Evolutionary conservation across 495 filamentous ascomycete species (phyloP).

Genomic region (Aspergillus bridgeri): DNA sequence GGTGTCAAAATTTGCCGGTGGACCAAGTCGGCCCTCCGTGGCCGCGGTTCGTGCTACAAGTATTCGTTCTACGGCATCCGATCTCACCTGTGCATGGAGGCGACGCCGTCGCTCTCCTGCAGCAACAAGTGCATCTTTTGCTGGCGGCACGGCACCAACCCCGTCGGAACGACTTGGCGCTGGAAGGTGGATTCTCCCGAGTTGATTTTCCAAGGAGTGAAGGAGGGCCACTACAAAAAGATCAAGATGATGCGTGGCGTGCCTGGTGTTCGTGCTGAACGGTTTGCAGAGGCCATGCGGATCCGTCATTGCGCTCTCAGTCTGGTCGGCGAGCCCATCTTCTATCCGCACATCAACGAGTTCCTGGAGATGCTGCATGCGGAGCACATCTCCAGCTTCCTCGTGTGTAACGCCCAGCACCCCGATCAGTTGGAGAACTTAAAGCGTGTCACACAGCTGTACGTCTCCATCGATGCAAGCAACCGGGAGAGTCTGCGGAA

Average conservation of each 20-base stretch:
- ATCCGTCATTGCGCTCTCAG: slow-evolving; percentile 89
- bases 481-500: slow-evolving; percentile 82
- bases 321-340: slow-evolving; percentile 93
- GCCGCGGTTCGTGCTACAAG: slow-evolving; percentile 94
- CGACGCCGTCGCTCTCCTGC: slow-evolving; percentile 90
- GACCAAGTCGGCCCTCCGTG: slow-evolving; percentile 97
- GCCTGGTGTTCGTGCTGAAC: slow-evolving; percentile 84
- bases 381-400: slow-evolving; percentile 86
- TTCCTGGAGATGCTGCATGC: slow-evolving; percentile 76
- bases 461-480: slow-evolving; percentile 91
- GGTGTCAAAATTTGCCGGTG: slow-evolving; percentile 97
- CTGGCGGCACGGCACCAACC: slow-evolving; percentile 97
- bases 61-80: slow-evolving; percentile 94
- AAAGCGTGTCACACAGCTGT: slow-evolving; percentile 84
- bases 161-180: slow-evolving; percentile 92
- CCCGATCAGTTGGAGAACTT: slow-evolving; percentile 83
- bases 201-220: slow-evolving; percentile 82
- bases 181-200: slow-evolving; percentile 92
- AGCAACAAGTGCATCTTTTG: slow-evolving; percentile 99
- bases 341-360: slow-evolving; percentile 95
- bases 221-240: slow-evolving; percentile 89
- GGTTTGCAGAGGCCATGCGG: slow-evolving; percentile 87
- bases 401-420: slow-evolving; percentile 98
- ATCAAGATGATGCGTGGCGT: slow-evolving; percentile 96
- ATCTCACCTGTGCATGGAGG: slow-evolving; percentile 97